Evolutionary conservation across 2,329 filamentous ascomycete genomes (phyloP), one percentile per base, ranked within the genome.

Genomic region (Colletotrichum musae): DNA sequence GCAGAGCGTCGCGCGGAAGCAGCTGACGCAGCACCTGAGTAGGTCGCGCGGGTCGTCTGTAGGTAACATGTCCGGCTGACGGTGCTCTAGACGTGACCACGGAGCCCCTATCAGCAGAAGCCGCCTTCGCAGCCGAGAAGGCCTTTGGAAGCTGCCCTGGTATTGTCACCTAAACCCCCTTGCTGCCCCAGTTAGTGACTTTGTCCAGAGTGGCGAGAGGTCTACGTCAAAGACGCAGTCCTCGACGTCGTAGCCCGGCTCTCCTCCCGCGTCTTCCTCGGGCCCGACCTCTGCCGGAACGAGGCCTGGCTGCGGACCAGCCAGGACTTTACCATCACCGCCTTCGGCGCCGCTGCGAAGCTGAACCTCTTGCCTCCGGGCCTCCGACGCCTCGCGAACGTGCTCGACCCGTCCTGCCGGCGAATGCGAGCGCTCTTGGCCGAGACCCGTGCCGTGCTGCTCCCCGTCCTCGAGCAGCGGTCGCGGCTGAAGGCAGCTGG

Each of bases 251-350:
- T 89, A 7, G 84, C 85, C 15, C 83, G 84, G 6, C 71, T 87
- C 15, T 86, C 85, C 0, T 84, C 86, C 3, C 78, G 84, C 7
- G 80, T 86, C 4, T 87, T 87, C 71, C 74, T 87, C 3, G 85
- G 86, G 4, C 71, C 75, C 4, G 75, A 78, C 3, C 73, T 86
- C 13, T 85, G 83, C 73, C 82, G 82, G 5, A 80, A 87, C 71
- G 73, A 80, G 39, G 76, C 80, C 47, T 88, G 85, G 85, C 78
- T 87, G 21, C 75, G 81, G 1, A 80, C 85, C 61, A 74, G 81
- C 58, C 76, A 83, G 74, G 74, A 78, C 21, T 85, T 83, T 72
- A 82, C 82, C 7, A 63, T 80, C 10, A 76, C 82, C 70, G 73
- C 74, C 53, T 79, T 85, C 73, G 54, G 73, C 60, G 74, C 78